Percentiles rank a stretch among this genome's conserved stretches.
Evolutionary conservation across 331 rosid species (phyloP).

Genomic region (Telfairia occidentalis): DNA sequence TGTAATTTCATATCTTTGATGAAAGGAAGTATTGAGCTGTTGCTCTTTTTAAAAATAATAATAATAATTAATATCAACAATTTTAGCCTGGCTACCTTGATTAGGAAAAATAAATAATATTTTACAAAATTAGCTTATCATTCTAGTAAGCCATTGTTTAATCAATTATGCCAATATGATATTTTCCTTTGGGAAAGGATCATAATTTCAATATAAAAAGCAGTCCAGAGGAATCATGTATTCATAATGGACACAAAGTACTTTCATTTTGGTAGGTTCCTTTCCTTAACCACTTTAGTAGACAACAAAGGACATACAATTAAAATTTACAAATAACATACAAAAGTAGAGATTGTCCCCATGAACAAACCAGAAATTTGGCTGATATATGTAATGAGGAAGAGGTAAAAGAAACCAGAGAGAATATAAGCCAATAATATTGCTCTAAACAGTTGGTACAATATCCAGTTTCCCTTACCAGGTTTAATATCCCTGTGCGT

Average conservation of each 20-base stretch:
- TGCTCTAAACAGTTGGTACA: not conserved
- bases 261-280: not conserved
- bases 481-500: slow-evolving; percentile 97
- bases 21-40: no score
- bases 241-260: not conserved
- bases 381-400: not conserved
- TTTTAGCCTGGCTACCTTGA: not conserved
- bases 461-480: slow-evolving; percentile 40
- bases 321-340: not conserved
- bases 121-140: no score
- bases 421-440: not conserved
- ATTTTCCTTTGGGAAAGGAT: not conserved
- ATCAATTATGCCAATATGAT: not conserved
- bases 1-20: no score
- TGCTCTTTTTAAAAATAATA: no score
- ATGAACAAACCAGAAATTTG: not conserved
- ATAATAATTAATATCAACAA: not conserved
- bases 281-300: not conserved
- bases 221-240: not conserved
- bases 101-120: not conserved
- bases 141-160: not conserved
- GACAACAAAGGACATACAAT: not conserved
- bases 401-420: not conserved
- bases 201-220: not conserved
- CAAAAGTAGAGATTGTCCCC: not conserved